Evolutionary conservation across 306 rosid genomes (phyloP).

Genomic region (Castanospermum australe): DNA sequence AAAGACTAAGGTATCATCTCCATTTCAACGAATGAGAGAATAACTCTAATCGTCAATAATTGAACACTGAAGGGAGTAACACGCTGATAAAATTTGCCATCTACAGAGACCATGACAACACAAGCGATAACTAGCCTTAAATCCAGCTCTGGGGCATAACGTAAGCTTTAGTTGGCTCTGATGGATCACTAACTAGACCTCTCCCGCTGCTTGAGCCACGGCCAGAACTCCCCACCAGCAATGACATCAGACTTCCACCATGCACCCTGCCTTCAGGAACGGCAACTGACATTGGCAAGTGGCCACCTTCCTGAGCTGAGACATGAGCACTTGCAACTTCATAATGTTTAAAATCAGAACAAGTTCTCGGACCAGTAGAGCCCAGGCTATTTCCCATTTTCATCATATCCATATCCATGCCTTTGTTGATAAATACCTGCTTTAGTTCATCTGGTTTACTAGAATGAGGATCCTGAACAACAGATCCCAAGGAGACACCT

Average conservation of each 20-base stretch:
- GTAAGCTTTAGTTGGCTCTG: constrained; percentile 45
- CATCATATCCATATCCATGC: constrained; percentile 51
- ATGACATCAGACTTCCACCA: constrained; percentile 85
- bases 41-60: constrained; percentile 16
- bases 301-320: constrained; percentile 36
- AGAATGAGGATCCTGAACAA: constrained; percentile 50
- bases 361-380: constrained; percentile 4
- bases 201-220: constrained; percentile 40
- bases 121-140: constrained; percentile 36
- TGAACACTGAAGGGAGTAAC: constrained; percentile 43
- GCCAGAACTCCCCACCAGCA: constrained; percentile 53
- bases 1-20: constrained; percentile 36
- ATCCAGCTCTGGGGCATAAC: constrained; percentile 55
- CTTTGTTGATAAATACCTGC: constrained; percentile 31
- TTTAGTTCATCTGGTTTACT: constrained; percentile 46
- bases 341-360: constrained; percentile 30
- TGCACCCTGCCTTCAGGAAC: constrained; percentile 91
- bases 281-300: constrained; percentile 33
- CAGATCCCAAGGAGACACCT: constrained; percentile 68
- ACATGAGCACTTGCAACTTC: constrained; percentile 30
- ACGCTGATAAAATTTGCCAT: constrained; percentile 36
- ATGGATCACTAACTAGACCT: constrained; percentile 29
- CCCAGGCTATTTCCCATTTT: constrained; percentile 29
- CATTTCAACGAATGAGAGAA: constrained; percentile 44
- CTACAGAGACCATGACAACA: constrained; percentile 34